A percentile compares a stretch with the other conserved stretches of the same genome.
phyloP scores from a whole-genome alignment of 2,329 filamentous ascomycete species.

The Venturia asperata region DNA sequence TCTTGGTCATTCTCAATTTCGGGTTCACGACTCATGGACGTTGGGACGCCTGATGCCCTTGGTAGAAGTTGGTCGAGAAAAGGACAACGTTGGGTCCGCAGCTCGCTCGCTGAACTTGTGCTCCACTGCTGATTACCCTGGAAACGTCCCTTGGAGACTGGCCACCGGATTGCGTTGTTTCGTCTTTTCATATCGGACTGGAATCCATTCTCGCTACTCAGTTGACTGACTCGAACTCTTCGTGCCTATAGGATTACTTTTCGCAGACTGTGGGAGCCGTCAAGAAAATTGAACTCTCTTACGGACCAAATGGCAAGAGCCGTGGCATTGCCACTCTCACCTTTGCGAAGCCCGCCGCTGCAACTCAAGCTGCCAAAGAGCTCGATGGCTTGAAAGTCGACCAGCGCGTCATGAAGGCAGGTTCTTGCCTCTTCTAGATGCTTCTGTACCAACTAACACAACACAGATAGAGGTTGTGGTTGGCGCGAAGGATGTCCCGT shows the following conservation, averaged over 20 bases:
- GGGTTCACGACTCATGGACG: not conserved
- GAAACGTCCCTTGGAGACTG: slow-evolving; percentile 7
- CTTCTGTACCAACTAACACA: not conserved
- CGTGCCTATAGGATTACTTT: slow-evolving; percentile 85
- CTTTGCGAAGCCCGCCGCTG: slow-evolving; percentile 74
- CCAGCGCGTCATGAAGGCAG: slow-evolving; percentile 80
- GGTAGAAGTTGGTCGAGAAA: not conserved
- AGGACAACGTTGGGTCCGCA: not conserved
- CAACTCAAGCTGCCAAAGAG: slow-evolving; percentile 73
- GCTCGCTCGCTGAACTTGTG: slow-evolving; percentile 18
- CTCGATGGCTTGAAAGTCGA: slow-evolving; percentile 89
- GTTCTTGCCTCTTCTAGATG: slow-evolving; percentile 24
- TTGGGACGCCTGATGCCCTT: not conserved
- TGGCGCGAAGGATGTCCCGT: slow-evolving; percentile 63
- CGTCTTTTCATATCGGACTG: slow-evolving; percentile 16
- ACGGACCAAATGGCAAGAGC: slow-evolving; percentile 86
- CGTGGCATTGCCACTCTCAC: slow-evolving; percentile 86
- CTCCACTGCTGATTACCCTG: slow-evolving; percentile 10
- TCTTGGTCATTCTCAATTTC: not conserved
- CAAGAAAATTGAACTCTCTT: slow-evolving; percentile 85
- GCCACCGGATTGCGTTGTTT: slow-evolving; percentile 9
- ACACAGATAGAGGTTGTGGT: slow-evolving; percentile 81
- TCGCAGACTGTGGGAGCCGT: slow-evolving; percentile 77
- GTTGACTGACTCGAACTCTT: slow-evolving; percentile 58
- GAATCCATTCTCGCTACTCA: not conserved